Percentiles rank a stretch among this genome's conserved stretches.
Evolutionary conservation across 176 grass and related monocot genomes (phyloP).

Genomic region (Areca catechu): DNA sequence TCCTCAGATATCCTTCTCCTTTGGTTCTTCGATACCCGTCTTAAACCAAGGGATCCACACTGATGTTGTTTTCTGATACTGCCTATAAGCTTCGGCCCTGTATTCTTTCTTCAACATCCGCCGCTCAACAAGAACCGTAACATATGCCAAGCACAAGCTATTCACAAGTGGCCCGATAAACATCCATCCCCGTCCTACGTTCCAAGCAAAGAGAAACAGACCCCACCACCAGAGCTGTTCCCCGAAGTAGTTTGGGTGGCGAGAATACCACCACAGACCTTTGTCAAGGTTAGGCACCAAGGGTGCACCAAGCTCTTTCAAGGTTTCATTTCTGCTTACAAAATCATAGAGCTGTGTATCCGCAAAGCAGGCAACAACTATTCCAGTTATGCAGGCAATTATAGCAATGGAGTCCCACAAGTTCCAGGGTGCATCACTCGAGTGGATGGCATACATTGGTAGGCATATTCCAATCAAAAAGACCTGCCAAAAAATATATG

Average conservation of each 20-base stretch:
- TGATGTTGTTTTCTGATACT: slow-evolving; percentile 61
- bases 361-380: slow-evolving; percentile 53
- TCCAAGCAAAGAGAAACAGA: slow-evolving; percentile 64
- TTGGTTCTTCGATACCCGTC: slow-evolving; percentile 20
- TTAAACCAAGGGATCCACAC: slow-evolving; percentile 94
- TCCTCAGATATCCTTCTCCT: slow-evolving; percentile 34
- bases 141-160: slow-evolving; percentile 68
- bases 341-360: slow-evolving; percentile 84
- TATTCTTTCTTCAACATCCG: slow-evolving; percentile 79
- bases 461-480: slow-evolving; percentile 88
- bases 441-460: slow-evolving; percentile 69
- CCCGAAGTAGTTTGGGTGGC: slow-evolving; percentile 85
- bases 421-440: slow-evolving; percentile 34
- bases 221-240: slow-evolving; percentile 99
- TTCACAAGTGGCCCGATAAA: slow-evolving; percentile 60
- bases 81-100: slow-evolving; percentile 45
- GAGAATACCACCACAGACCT: slow-evolving; percentile 65
- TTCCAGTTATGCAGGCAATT: slow-evolving; percentile 33
- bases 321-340: slow-evolving; percentile 33
- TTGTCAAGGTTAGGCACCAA: slow-evolving; percentile 42
- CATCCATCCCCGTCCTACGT: slow-evolving; percentile 67
- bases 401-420: slow-evolving; percentile 49
- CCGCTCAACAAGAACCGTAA: slow-evolving; percentile 58
- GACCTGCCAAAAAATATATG: slow-evolving; percentile 23
- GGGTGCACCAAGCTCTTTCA: slow-evolving; percentile 31